Evolutionary conservation across 1,139 yeast species (phyloP).

Genomic region (Torulaspora pretoriensis): DNA sequence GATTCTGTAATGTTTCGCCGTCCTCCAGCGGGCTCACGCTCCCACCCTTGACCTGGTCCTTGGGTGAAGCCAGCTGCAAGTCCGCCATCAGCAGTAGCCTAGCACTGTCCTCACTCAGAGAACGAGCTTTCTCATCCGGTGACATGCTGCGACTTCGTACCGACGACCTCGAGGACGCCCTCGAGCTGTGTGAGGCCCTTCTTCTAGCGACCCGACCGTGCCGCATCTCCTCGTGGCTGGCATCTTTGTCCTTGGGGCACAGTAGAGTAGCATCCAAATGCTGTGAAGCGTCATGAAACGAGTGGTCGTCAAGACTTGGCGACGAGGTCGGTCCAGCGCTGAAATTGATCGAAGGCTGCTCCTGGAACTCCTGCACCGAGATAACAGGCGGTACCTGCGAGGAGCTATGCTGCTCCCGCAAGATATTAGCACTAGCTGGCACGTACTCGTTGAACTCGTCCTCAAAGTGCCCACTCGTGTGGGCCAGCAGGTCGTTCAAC

Average conservation of each 20-base stretch:
- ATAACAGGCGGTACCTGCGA: constrained; percentile 24
- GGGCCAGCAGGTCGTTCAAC: constrained; percentile 19
- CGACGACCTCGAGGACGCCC: constrained; percentile 20
- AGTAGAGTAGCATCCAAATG: constrained; percentile 10
- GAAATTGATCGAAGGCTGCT: constrained; percentile 10
- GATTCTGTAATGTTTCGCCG: constrained; percentile 20
- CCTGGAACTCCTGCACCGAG: constrained; percentile 27
- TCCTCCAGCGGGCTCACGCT: constrained; percentile 15
- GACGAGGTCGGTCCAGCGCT: constrained; percentile 4
- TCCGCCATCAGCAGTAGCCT: constrained; percentile 60
- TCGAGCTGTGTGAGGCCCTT: constrained; percentile 23
- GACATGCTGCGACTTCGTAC: constrained; percentile 23
- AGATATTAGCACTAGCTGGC: constrained; percentile 6
- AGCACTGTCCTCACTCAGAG: constrained; percentile 44
- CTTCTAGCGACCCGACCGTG: constrained; percentile 30
- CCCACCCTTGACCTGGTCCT: constrained; percentile 3
- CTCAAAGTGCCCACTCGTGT: constrained; percentile 10
- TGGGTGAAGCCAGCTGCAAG: constrained; percentile 37
- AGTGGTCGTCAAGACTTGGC: constrained; percentile 10
- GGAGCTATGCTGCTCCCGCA: constrained; percentile 6
- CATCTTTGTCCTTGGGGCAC: constrained; percentile 11
- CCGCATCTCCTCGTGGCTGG: constrained; percentile 27
- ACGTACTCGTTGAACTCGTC: constrained; percentile 10
- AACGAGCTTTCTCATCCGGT: constrained; percentile 36
- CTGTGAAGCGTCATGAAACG: constrained; percentile 17